Percentiles rank a stretch among this genome's conserved stretches.
Conservation (phyloP, 164 flowering plant species). For the Hamamelis virginiana region DNA sequence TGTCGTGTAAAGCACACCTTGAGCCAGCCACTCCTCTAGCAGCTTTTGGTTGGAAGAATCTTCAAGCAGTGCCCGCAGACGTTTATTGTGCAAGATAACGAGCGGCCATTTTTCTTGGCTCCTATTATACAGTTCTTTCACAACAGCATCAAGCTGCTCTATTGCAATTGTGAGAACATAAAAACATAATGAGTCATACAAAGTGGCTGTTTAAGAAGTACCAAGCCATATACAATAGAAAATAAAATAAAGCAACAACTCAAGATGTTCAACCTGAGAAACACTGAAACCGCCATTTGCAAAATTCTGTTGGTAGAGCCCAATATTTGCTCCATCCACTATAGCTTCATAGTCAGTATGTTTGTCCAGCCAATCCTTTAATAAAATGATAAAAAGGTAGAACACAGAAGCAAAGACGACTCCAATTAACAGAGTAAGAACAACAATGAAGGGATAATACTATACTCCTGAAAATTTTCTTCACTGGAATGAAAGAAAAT, state of each 20-base stretch:
- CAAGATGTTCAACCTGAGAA: slow-evolving; percentile 57
- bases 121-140: slow-evolving; percentile 54
- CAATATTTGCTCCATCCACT: slow-evolving; percentile 90
- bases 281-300: slow-evolving; percentile 79
- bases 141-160: slow-evolving; percentile 85
- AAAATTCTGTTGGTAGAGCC: slow-evolving; percentile 83
- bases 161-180: slow-evolving; percentile 28
- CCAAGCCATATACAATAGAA: background rate
- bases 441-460: background rate
- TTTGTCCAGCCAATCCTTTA: slow-evolving; percentile 73
- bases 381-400: background rate
- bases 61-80: slow-evolving; percentile 47
- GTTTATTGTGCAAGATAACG: slow-evolving; percentile 72
- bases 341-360: slow-evolving; percentile 60
- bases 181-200: background rate
- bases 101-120: slow-evolving; percentile 71
- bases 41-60: slow-evolving; percentile 46
- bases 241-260: slow-evolving; percentile 6
- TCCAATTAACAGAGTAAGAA: background rate
- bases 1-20: slow-evolving; percentile 60
- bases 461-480: no score
- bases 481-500: no score
- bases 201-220: background rate
- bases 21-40: slow-evolving; percentile 67
- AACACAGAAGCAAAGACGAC: background rate